These are phyloP conservation scores for Tulasnella sp. DNA, from an alignment of 768 basidiomycete genomes.

Conservation along the genomic window DNA sequence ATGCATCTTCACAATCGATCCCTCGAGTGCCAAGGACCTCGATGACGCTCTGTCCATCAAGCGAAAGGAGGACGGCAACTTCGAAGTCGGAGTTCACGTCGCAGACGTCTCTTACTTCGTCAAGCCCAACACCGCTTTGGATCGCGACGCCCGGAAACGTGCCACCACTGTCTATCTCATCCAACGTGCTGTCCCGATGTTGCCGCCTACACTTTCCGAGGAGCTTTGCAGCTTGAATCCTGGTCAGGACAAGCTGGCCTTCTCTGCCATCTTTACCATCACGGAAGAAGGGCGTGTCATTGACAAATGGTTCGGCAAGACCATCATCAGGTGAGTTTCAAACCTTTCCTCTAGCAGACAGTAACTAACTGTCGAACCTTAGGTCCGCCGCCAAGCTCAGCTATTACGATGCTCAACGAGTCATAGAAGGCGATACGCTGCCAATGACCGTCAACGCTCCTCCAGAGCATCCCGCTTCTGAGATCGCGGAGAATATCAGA, in stretches of 20 bases:
- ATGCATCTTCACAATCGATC: constrained; percentile 91
- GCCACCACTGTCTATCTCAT: constrained; percentile 97
- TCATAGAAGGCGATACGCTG: constrained; percentile 69
- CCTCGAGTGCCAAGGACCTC: constrained; percentile 80
- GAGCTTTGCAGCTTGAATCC: constrained; percentile 89
- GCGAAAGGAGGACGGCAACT: constrained; percentile 85
- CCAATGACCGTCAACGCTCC: constrained; percentile 46
- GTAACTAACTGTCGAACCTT: neutral
- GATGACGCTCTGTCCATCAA: constrained; percentile 94
- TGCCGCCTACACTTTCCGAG: constrained; percentile 89
- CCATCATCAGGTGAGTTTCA: constrained; percentile 71
- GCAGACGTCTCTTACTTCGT: constrained; percentile 96
- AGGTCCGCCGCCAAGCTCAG: constrained; percentile 85
- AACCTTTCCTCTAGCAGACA: neutral
- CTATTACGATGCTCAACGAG: constrained; percentile 75
- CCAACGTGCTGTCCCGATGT: constrained; percentile 94
- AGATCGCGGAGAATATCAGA: constrained; percentile 73
- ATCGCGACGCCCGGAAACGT: constrained; percentile 95
- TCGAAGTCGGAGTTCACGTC: constrained; percentile 90
- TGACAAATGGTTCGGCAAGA: constrained; percentile 91
- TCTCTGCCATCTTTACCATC: constrained; percentile 85
- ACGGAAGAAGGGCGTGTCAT: constrained; percentile 74
- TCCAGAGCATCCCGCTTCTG: constrained; percentile 56
- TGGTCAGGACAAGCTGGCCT: constrained; percentile 83
- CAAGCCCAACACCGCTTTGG: constrained; percentile 92